Base-by-base conservation (phyloP, 176 grass and related monocot genomes). In the Triticum urartu region DNA sequence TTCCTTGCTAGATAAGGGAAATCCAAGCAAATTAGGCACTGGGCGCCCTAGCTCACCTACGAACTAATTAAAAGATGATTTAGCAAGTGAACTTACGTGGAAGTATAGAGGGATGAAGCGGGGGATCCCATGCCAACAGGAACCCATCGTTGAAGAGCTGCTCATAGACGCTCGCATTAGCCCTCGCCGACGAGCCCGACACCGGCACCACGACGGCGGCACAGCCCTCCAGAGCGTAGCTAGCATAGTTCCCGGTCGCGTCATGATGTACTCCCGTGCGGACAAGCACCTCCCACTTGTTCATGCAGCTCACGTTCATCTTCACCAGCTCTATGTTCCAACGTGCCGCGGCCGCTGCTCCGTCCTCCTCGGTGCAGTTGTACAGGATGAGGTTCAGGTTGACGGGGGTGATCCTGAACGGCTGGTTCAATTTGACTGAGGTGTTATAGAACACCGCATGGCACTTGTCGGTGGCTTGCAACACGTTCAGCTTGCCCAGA, bases 351-450 rank as follows among this genome's bases (percentile, higher is more conserved):
- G 22, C 61, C 7, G 10, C 22, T 2, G n/a, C 42, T 14, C 3
- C 24, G 1, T 1, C 60, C 20, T 4, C 22, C 22, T 39, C 40
- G 0, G 47, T 77, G 86, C 86, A 88, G 5, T 50, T 10, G 65
- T 89, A 89, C 21, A 89, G 40, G 20, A 84, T 63, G 39, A 89
- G 56, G 66, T 84, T 72, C 30, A 22, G 21, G 28, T 84, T 89
- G 66, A 18, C 15, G 12, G 66, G 17, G 65, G 42, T 40, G 39
- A 84, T 28, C 9, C 2, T 64, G 39, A 89, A 79, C 4, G 87
- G 75, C 11, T 3, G 1, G 5, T 5, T 1, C 2, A 80, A 4
- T 1, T 43, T 80, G 14, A 0, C 0, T 2, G 0, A 79, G 75
- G 66, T 84, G n/a, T 88, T 88, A 10, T 11, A 1, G 0, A 6